These are phyloP conservation scores for Aspergillus fumigatiaffinis DNA, from an alignment of 2,329 filamentous ascomycete species.

Conservation along the genomic window DNA sequence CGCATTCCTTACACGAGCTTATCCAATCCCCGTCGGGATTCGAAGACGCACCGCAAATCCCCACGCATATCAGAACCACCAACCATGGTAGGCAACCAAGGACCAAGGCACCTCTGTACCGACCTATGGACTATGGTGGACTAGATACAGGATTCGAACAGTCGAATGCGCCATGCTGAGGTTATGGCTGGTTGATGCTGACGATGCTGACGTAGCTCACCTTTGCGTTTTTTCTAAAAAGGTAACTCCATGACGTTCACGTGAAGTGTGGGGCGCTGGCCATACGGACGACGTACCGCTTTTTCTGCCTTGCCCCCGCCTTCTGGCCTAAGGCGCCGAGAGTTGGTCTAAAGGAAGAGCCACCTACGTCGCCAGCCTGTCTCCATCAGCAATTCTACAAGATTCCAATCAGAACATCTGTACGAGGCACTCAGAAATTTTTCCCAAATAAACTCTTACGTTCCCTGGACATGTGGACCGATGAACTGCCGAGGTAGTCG, in stretches of 20 bases:
- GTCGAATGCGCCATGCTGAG: neutral
- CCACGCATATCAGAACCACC: neutral
- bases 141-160: neutral
- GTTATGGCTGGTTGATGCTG: neutral
- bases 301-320: no score
- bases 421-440: no score
- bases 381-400: no score
- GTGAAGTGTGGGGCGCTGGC: neutral
- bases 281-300: no score
- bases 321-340: neutral
- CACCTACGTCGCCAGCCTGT: neutral
- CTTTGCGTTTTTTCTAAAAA: no score
- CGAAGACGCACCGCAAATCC: neutral
- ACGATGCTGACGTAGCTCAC: neutral
- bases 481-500: no score
- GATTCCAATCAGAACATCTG: no score
- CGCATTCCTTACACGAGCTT: neutral
- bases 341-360: neutral
- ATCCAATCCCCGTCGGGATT: neutral
- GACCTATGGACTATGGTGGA: no score
- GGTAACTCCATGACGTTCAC: no score
- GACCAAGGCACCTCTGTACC: neutral
- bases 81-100: neutral
- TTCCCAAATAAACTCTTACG: no score
- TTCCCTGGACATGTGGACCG: no score